A percentile compares a stretch with the other conserved stretches of the same genome.
Evolutionary conservation across 1,284 basidiomycete genomes (phyloP).

Genomic region (Amylostereum chailletii): DNA sequence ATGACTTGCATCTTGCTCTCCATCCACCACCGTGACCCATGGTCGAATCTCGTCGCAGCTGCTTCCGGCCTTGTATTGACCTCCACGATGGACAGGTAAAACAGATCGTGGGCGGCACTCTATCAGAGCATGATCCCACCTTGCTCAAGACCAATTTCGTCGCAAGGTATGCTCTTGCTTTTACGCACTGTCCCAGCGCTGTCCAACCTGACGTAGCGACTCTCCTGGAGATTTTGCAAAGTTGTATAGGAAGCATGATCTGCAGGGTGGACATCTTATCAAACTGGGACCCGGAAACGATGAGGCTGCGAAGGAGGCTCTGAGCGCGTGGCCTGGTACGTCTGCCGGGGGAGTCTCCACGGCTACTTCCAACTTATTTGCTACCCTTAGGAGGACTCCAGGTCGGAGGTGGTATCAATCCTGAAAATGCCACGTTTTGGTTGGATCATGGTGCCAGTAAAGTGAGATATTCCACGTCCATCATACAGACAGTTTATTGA

Average conservation of each 20-base stretch:
- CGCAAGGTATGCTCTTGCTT: slow-evolving; percentile 53
- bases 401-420: slow-evolving; percentile 89
- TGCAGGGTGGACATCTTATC: slow-evolving; percentile 92
- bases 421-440: slow-evolving; percentile 80
- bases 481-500: slow-evolving; percentile 3
- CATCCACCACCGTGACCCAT: too few species aligned
- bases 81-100: slow-evolving; percentile 93
- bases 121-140: slow-evolving; percentile 59
- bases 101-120: slow-evolving; percentile 95
- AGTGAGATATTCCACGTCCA: slow-evolving; percentile 32
- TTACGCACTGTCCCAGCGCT: not conserved
- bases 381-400: slow-evolving; percentile 62
- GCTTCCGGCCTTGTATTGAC: slow-evolving; percentile 95
- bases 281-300: slow-evolving; percentile 93
- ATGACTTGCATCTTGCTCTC: too few species aligned
- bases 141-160: slow-evolving; percentile 88
- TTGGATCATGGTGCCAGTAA: slow-evolving; percentile 87
- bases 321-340: slow-evolving; percentile 76
- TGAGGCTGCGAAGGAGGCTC: slow-evolving; percentile 74
- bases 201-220: slow-evolving; percentile 41
- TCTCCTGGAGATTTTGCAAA: slow-evolving; percentile 76
- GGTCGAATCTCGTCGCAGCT: slow-evolving; percentile 11
- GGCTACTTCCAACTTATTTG: not conserved
- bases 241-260: slow-evolving; percentile 63
- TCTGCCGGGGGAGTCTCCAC: not conserved